Evolutionary conservation across 108 stramenopile species (phyloP), one percentile per base, ranked within the genome.

Genomic region (Skeletonema marinoi): DNA sequence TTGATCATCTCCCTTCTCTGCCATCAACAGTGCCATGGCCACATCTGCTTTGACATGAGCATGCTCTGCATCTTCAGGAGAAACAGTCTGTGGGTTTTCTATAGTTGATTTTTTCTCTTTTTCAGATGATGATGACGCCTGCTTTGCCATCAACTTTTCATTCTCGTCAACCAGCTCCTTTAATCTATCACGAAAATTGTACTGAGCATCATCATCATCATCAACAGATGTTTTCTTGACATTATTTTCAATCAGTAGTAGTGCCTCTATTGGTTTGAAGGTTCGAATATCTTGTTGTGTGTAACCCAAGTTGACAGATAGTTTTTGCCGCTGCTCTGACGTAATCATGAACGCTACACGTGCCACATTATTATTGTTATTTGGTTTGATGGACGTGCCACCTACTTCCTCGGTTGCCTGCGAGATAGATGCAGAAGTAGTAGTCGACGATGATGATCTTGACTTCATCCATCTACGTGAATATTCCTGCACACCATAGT

Each of bases 311-410:
- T 71, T 56, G 25, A n/a, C 62, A 6, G 65, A 68, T 7, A 77
- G 33, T 12, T 50, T 38, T 25, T 66, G 81, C 8, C 81, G 72
- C 61, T 82, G 81, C 31, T 74, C 79, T 2, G 73, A 62, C 30
- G 79, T 80, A 35, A 80, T 80, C 74, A 80, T 74, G 60, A 80
- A 80, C n/a, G 79, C 79, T 19, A 80, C 59, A 33, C 64, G 29
- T 30, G 79, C 79, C 6, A 46, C 60, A n/a, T 65, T 64, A n/a
- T n/a, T 41, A 30, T 25, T 56, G 30, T 42, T 10, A 17, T 14
- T 19, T 41, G 39, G 12, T n/a, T 46, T 46, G 16, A 4, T 16
- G 44, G 44, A 3, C 29, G 54, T 56, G 30, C 39, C 25, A 11
- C 39, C 32, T 46, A 13, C 51, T 56, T 66, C 54, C 16, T 75